Conservation (phyloP, 1,139 yeast genomes). For the Petasospora fabianii region DNA sequence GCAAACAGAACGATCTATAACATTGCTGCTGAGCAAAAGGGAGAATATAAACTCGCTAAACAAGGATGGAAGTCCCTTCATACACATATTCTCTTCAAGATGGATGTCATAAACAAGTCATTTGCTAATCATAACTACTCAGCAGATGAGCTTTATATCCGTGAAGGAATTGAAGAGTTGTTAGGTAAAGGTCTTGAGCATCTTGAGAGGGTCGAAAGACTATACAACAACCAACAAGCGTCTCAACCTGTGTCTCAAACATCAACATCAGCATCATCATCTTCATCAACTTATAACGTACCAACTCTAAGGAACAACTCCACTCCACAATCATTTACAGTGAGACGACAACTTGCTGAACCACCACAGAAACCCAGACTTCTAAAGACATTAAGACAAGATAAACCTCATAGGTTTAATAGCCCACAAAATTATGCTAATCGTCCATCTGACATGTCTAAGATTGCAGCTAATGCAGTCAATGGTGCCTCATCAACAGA, state of each 20-base stretch:
- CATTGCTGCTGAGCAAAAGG: conserved; percentile 53
- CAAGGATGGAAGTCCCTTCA: conserved; percentile 72
- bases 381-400: conserved; percentile 28
- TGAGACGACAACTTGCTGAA: conserved; percentile 19
- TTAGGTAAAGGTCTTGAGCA: conserved; percentile 34
- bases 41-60: conserved; percentile 50
- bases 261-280: not conserved
- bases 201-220: conserved; percentile 32
- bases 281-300: conserved; percentile 20
- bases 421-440: conserved; percentile 19
- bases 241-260: not conserved
- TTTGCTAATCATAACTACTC: conserved; percentile 39
- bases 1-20: conserved; percentile 57
- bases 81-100: conserved; percentile 52
- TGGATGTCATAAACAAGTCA: conserved; percentile 51
- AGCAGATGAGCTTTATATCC: conserved; percentile 36
- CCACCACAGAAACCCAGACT: conserved; percentile 21
- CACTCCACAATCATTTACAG: conserved; percentile 23
- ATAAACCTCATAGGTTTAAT: conserved; percentile 21
- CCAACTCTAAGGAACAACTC: conserved; percentile 26
- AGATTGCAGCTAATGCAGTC: conserved; percentile 19
- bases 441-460: conserved; percentile 35
- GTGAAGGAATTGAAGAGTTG: conserved; percentile 34
- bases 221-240: conserved; percentile 16
- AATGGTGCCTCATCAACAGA: conserved; percentile 2